phyloP scores from a whole-genome alignment of 1,139 yeast species.

The Wickerhamiella pararugosa region DNA sequence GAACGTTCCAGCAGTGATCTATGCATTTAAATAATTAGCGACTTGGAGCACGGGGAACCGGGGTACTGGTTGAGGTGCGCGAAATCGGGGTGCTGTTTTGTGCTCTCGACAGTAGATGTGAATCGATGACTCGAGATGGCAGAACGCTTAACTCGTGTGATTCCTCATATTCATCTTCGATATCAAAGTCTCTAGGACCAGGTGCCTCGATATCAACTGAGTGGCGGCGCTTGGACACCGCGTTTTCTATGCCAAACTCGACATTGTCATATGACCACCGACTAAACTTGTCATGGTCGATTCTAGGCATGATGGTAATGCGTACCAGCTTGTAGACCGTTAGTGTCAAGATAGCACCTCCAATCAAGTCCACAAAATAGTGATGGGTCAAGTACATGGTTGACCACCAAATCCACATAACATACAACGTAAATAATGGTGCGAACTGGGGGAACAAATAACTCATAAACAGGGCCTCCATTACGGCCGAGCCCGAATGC shows the following conservation, averaged over 20 bases:
- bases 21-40: neutral
- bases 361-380: slow-evolving; percentile 81
- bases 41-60: neutral
- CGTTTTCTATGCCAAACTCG: slow-evolving; percentile 20
- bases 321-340: slow-evolving; percentile 59
- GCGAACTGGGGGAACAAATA: slow-evolving; percentile 64
- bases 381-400: slow-evolving; percentile 96
- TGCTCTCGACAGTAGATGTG: slow-evolving; percentile 1
- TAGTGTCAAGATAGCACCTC: slow-evolving; percentile 70
- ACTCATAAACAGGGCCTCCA: slow-evolving; percentile 76
- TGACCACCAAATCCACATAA: slow-evolving; percentile 94
- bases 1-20: neutral
- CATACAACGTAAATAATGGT: slow-evolving; percentile 56
- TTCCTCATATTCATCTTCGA: slow-evolving; percentile 1
- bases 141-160: neutral
- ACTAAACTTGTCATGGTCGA: slow-evolving; percentile 47
- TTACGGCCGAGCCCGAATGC: slow-evolving; percentile 85
- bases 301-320: slow-evolving; percentile 59
- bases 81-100: slow-evolving; percentile 1
- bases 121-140: neutral
- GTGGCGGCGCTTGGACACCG: slow-evolving; percentile 5
- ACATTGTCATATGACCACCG: slow-evolving; percentile 65
- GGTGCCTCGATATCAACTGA: slow-evolving; percentile 3
- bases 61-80: slow-evolving; percentile 4
- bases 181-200: neutral